A percentile compares a stretch with the other conserved stretches of the same genome.
Conservation (phyloP, 169 alveolate species). For the Eimeria zaria region DNA sequence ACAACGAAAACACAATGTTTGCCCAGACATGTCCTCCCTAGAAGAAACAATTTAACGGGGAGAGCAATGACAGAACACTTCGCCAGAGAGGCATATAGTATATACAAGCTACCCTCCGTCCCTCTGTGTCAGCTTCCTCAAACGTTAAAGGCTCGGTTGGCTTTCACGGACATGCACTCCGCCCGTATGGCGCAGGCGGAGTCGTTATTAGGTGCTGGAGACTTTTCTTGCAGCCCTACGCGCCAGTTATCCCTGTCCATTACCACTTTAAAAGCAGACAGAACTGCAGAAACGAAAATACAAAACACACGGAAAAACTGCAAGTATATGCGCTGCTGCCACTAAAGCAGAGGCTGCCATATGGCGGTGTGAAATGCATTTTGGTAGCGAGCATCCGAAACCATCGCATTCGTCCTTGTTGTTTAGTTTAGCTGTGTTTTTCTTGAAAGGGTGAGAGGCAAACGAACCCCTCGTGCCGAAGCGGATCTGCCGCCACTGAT, state of each 20-base stretch:
- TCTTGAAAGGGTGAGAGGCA: neutral
- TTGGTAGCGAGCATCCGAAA: too few relatives aligned
- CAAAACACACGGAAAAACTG: neutral
- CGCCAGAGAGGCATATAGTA: neutral
- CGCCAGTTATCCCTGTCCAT: constrained; percentile 80
- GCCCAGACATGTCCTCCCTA: neutral
- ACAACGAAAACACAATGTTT: neutral
- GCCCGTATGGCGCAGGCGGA: constrained; percentile 64
- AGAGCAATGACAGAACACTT: neutral
- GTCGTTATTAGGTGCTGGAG: constrained; percentile 49
- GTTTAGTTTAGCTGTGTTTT: neutral
- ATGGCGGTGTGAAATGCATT: neutral
- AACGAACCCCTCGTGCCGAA: constrained; percentile 80
- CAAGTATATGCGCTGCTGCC: neutral
- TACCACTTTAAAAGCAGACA: constrained; percentile 54
- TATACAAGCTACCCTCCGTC: neutral
- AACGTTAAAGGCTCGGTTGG: neutral
- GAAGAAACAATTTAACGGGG: neutral
- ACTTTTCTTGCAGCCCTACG: constrained; percentile 67
- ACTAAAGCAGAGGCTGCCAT: neutral
- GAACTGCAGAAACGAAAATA: neutral
- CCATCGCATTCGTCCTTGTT: too few relatives aligned
- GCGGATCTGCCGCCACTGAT: constrained; percentile 73
- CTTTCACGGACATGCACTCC: constrained; percentile 37
- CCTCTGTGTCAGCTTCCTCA: neutral